Base-by-base conservation (phyloP, 2,329 filamentous ascomycete genomes). In the Neoascochyta sp. region DNA sequence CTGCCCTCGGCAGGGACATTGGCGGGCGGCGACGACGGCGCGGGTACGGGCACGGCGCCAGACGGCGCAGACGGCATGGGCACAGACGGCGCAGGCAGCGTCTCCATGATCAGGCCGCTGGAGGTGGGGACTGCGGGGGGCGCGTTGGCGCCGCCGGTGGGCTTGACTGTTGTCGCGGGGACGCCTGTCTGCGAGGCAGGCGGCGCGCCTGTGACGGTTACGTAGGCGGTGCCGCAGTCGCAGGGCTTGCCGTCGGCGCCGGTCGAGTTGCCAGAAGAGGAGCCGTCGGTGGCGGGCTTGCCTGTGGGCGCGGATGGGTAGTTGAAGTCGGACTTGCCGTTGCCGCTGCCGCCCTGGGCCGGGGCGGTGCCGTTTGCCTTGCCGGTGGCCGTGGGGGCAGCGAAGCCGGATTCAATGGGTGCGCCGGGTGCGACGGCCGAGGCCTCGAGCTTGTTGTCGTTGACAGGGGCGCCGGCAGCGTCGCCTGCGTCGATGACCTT, bases 401-500 rank as follows among this genome's bases (percentile, higher is more conserved):
- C 41, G 30, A 58, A 39, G 10, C 38, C 46, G 12, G 46, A 48
- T 18, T 41, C 50, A 18, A 58, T 23, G 20, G 48, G 50, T 22
- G 42, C 52, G 19, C 31, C 41, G 21, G 47, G 46, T 32, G 33
- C 47, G 13, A 48, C 48, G 7, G 48, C 57, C 28, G 54, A 45
- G 7, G 50, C 28, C 5, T 46, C 33, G n/a, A 53, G 42, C 18
- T 45, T 36, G 21, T 26, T 40, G 8, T 38, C 40, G 43, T 58
- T 61, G 18, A 47, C 39, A 13, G 54, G 48, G 16, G 51, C 52
- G 27, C 61, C 61, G 5, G 52, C 44, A 19, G 49, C 46, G 34
- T 62, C 54, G 6, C 55, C 58, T 7, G 47, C 43, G 35, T 56
- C 56, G 11, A 65, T 44, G 32, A 68, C 54, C 37, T 70, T 61